Base-by-base conservation (phyloP, 106 monocot genomes). In the Platanthera zijinensis region DNA sequence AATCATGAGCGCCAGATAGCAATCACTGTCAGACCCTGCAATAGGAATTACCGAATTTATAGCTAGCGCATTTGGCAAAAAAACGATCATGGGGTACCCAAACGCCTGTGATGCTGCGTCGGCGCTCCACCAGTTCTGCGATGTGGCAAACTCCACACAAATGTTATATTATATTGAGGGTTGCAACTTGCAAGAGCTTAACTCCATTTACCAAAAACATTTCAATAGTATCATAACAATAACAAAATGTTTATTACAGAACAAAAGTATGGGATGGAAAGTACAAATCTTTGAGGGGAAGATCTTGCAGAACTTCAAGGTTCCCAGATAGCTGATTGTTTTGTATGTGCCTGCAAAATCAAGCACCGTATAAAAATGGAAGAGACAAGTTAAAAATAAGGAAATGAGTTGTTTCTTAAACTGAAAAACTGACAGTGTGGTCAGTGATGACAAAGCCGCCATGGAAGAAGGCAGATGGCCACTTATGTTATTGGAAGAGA, bases 261-360 rank as follows among this genome's bases (percentile, higher is more conserved):
- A 68, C 19, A 47, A 51, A 59, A 50, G 22, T 52, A 76, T 32
- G 66, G 14, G 53, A 15, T 14, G 21, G 78, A 25, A 80, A 61
- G 67, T 94, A 99, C 99, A 99, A 92, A 81, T 92, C 83, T 83
- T 80, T 78, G 39, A 99, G 76, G 75, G 92, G 94, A 81, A 99
- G 94, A 82, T 90, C 88, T 84, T 92, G 84, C 82, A 99, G 78
- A 63, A 92, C 85, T 78, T 90, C 81, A 80, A 99, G 99, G 25
- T 52, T 79, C 50, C 94, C 99, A 78, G 88, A 77, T 10, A 99
- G 52, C 76, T 88, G 85, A 76, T 99, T 99, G 79, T 92, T 90
- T 71, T 99, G 90, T 63, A 99, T 51, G 78, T 82, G 86, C 82
- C 99, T 99, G 81, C 59, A 82, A 74, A 57, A 78, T 6, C 67